These are phyloP conservation scores for Talaromyces pinophilus DNA, from an alignment of 2,329 filamentous ascomycete genomes.

Conservation along the genomic window DNA sequence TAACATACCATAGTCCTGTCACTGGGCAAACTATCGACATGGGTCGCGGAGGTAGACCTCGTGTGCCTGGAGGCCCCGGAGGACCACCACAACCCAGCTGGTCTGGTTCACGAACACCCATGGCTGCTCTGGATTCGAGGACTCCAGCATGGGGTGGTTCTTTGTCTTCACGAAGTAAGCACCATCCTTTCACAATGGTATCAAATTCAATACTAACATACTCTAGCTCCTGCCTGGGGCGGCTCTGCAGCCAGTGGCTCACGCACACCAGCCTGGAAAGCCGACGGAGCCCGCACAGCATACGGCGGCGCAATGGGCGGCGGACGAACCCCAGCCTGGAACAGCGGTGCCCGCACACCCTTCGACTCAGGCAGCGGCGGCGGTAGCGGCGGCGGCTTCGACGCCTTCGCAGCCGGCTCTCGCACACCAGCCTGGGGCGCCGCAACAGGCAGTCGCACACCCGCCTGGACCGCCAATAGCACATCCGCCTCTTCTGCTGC, in stretches of 20 bases:
- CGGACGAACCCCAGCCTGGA: constrained; percentile 74
- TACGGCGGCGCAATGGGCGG: constrained; percentile 75
- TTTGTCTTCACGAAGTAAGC: constrained; percentile 62
- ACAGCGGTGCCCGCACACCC: constrained; percentile 73
- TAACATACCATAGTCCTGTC: constrained; percentile 47
- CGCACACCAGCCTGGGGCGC: constrained; percentile 73
- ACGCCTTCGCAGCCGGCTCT: constrained; percentile 67
- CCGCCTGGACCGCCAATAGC: constrained; percentile 44
- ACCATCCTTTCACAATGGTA: constrained; percentile 1
- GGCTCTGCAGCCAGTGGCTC: constrained; percentile 38
- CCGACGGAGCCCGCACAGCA: constrained; percentile 56
- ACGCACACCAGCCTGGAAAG: constrained; percentile 57
- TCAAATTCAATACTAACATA: constrained; percentile 27
- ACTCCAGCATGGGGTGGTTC: constrained; percentile 72
- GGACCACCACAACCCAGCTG: constrained; percentile 54
- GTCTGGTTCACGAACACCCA: constrained; percentile 69
- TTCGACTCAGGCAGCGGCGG: constrained; percentile 58
- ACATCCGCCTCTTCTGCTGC: constrained; percentile 35
- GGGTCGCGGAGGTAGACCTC: constrained; percentile 51
- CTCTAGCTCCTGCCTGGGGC: constrained; percentile 46
- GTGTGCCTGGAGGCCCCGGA: constrained; percentile 49
- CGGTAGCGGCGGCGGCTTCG: constrained; percentile 62
- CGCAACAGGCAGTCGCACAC: constrained; percentile 53
- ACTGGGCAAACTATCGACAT: constrained; percentile 79
- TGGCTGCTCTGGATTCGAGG: constrained; percentile 61